Base-by-base conservation (phyloP, 2,329 filamentous ascomycete genomes). In the Fusarium proliferatum region DNA sequence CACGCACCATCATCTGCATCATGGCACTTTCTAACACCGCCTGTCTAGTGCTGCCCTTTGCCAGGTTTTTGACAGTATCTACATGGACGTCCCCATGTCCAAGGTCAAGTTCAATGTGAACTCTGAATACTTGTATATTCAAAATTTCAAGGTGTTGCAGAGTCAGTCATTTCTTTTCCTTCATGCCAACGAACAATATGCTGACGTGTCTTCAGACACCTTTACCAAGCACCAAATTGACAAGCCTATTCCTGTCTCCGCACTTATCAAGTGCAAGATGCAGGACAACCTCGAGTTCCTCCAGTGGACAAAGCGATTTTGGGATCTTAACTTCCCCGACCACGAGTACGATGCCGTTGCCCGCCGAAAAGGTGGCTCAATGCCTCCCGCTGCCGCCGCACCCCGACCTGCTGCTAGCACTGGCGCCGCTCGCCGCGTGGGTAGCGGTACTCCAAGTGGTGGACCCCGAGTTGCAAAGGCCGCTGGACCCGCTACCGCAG, bases 211-310 rank as follows among this genome's bases (percentile, higher is more conserved):
- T 16, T 49, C 9, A 95, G 96, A 95, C 83, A 88, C 89, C 74
- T 98, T 98, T 81, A 88, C 91, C 71, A 93, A 93, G 83, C 95
- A 98, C 85, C 87, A 91, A 74, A 89, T 99, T 86, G 95, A 98
- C 79, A 95, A 95, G 82, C 92, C 93, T 34, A 92, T 99, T 78
- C 94, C 94, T 67, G 94, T 98, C 81, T 91, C 97, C 83, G 87
- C 89, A 66, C 91, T 99, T 68, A 90, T 96, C 79, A 99, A 98
- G 85, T 99, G 96, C 88, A 98, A 97, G 88, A 99, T 99, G 96
- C 96, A 99, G 88, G 96, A 99, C 84, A 99, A 99, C 86, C 93
- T 99, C 78, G 96, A 98, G 82, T 99, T 99, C 83, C 88, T 99
- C 69, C 96, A 99, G 86, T 99, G 95, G 93, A 92, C 92, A 67